Percentiles rank a stretch among this genome's conserved stretches.
Conservation (phyloP, 129 eudicot species). For the Scalesia atractyloides region DNA sequence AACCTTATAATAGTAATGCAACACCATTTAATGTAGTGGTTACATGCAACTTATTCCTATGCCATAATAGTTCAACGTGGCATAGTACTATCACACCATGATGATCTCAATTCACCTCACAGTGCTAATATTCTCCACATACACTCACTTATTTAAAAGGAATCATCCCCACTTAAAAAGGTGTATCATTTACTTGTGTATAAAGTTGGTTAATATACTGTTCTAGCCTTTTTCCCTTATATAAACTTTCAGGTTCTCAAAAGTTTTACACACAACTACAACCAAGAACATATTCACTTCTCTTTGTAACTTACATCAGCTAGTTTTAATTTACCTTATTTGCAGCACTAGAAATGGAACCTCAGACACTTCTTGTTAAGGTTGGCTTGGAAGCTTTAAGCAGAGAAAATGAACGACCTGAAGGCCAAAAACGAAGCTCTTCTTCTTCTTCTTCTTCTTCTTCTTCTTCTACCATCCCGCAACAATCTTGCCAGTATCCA, state of each 20-base stretch:
- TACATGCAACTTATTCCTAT: not conserved
- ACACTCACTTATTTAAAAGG: conserved; percentile 38
- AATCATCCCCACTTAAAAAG: conserved; percentile 37
- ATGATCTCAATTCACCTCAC: conserved; percentile 16
- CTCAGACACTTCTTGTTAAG: conserved; percentile 27
- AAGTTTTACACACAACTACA: conserved; percentile 21
- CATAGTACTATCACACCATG: not conserved
- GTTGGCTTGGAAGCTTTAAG: conserved; percentile 30
- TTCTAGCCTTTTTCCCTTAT: conserved; percentile 24
- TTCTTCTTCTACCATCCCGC: conserved; percentile 29
- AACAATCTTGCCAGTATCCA: conserved; percentile 45
- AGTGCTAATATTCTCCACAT: conserved; percentile 22
- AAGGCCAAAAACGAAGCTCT: conserved; percentile 17
- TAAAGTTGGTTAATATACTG: not conserved
- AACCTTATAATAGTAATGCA: not conserved
- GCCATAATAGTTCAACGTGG: conserved; percentile 8
- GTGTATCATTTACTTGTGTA: not conserved
- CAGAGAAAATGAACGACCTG: conserved; percentile 20
- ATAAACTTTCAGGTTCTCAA: conserved; percentile 13
- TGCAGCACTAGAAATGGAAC: conserved; percentile 31
- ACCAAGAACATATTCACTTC: conserved; percentile 13
- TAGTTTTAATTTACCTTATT: not conserved
- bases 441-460: not conserved
- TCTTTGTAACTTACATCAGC: not conserved
- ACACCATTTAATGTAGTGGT: conserved; percentile 1